Base-by-base conservation (phyloP, 2,329 filamentous ascomycete genomes). In the Cladosporium sp. region DNA sequence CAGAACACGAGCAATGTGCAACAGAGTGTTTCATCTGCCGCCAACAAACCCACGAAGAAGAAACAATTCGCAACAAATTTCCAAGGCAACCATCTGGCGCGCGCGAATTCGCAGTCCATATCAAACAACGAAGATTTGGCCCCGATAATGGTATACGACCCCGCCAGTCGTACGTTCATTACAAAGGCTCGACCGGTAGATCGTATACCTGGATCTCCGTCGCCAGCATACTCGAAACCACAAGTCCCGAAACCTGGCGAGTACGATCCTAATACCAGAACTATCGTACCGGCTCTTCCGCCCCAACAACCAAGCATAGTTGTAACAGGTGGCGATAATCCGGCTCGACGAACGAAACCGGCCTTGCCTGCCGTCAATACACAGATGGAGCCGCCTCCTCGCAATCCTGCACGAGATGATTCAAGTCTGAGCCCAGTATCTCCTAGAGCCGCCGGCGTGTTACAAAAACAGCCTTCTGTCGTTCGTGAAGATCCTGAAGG, bases 381-480 rank as follows among this genome's bases (percentile, higher is more conserved):
- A 11, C 50, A 55, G 11, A 22, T 61, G 3, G 47, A 53, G 27
- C 62, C 62, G n/a, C 62, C 60, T 40, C 61, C 63, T 16, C 56
- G 57, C 7, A 63, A 65, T 48, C 62, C 63, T 29, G 59, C 62
- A 19, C 59, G 62, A 11, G 32, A 59, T 8, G 61, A 61, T 4
- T 48, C 46, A 15, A 53, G 15, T 20, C 32, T 16, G 8, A 25
- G 48, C 7, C 62, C 63, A 20, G 53, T 33, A 15, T 51, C 56
- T 7, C 51, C 57, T 43, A 41, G 60, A 42, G 48, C 53, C 7
- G 47, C 53, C 4, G 54, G 56, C 22, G 25, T 57, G 1, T 38
- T 64, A 19, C 57, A 64, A 16, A 63, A 66, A 33, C 62, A 67
- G 46, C 65, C 65, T 18, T 66, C 64, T 7, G 45, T 64, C 3